These are phyloP conservation scores for Datura wrightii DNA, from an alignment of 257 asterid species.

Conservation along the genomic window DNA sequence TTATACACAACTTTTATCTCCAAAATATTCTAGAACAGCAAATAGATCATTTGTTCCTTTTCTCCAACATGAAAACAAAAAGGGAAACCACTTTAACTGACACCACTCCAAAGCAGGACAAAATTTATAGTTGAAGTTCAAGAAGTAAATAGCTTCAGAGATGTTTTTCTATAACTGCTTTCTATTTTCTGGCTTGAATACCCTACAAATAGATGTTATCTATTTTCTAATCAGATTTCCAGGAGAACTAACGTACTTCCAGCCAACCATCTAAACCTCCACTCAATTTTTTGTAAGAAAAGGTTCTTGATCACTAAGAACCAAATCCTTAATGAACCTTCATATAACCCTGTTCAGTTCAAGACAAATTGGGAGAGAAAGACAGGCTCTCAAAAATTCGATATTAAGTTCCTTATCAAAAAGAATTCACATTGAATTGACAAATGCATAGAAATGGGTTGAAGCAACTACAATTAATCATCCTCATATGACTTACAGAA, in stretches of 20 bases:
- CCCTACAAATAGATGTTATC: not conserved
- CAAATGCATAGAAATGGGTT: not conserved
- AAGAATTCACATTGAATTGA: not conserved
- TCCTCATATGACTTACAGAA: not conserved
- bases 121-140: not conserved
- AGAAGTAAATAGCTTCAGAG: not conserved
- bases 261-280: not conserved
- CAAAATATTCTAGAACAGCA: not conserved
- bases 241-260: not conserved
- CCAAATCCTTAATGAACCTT: not conserved
- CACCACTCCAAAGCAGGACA: not conserved
- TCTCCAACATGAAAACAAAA: not conserved
- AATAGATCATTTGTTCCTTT: not conserved
- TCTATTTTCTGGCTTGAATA: not conserved
- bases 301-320: conserved; percentile 19
- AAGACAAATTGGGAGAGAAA: not conserved
- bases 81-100: not conserved
- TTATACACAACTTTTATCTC: not conserved
- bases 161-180: not conserved
- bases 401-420: not conserved
- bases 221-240: not conserved
- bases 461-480: conserved; percentile 9
- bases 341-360: not conserved
- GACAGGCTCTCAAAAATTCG: not conserved
- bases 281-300: too few relatives aligned